phyloP scores from a whole-genome alignment of 176 grass and related monocot genomes.

The Sorghum bicolor region DNA sequence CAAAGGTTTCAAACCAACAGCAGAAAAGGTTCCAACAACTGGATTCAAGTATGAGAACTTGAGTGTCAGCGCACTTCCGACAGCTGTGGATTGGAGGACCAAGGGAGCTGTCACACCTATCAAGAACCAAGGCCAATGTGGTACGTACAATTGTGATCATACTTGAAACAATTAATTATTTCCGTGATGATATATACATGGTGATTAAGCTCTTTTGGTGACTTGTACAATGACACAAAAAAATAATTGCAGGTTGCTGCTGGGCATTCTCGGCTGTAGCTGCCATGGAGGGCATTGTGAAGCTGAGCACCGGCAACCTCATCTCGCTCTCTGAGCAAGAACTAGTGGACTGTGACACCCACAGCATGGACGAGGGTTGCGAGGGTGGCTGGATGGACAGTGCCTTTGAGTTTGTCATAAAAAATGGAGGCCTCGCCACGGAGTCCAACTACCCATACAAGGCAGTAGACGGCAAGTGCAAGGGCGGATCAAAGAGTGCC shows the following conservation, averaged over 20 bases:
- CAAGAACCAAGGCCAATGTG: conserved; percentile 9
- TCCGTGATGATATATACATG: too few species aligned
- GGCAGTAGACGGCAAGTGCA: conserved; percentile 21
- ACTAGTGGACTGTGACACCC: conserved; percentile 44
- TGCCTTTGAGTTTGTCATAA: conserved; percentile 35
- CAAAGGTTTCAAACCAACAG: background rate
- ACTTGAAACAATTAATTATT: too few species aligned
- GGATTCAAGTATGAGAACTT: conserved; percentile 13
- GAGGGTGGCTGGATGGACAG: conserved; percentile 37
- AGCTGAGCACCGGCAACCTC: conserved; percentile 47
- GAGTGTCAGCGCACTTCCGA: background rate
- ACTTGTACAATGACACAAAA: background rate
- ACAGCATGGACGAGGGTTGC: conserved; percentile 33
- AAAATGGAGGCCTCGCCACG: conserved; percentile 14
- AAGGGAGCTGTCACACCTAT: background rate
- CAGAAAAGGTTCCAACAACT: background rate
- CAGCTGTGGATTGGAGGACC: background rate
- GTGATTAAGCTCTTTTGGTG: background rate
- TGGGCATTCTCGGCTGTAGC: conserved; percentile 51
- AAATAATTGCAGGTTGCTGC: conserved; percentile 20
- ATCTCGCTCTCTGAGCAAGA: conserved; percentile 60
- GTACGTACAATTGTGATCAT: background rate
- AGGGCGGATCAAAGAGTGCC: background rate
- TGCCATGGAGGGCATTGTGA: conserved; percentile 47
- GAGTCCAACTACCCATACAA: conserved; percentile 44